Conservation (phyloP, 2,329 filamentous ascomycete species). For the Kalaharituber pfeilii region DNA sequence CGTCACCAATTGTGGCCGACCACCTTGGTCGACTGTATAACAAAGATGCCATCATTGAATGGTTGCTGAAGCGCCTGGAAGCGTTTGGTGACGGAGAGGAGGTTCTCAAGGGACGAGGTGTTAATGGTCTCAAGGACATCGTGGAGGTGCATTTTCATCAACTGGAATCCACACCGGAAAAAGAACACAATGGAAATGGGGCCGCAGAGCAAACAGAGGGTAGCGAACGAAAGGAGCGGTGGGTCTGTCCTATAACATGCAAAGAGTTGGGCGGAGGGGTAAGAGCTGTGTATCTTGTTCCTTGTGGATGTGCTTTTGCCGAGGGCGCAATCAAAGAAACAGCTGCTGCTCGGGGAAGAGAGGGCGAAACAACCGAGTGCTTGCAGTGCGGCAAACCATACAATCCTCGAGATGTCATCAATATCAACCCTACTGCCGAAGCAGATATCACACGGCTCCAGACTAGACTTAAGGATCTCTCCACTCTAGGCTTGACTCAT, state of each 20-base stretch:
- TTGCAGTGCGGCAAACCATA: conserved; percentile 63
- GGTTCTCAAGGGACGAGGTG: conserved; percentile 38
- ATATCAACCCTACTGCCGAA: conserved; percentile 56
- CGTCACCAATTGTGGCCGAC: conserved; percentile 66
- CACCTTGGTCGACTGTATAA: conserved; percentile 75
- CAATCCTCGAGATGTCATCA: conserved; percentile 56
- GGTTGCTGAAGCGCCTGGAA: conserved; percentile 40
- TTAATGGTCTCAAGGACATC: conserved; percentile 70
- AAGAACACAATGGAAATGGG: conserved; percentile 26
- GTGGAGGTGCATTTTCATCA: conserved; percentile 63
- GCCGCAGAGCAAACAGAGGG: conserved; percentile 27
- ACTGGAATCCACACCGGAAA: conserved; percentile 13
- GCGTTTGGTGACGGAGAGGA: conserved; percentile 44
- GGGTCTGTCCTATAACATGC: conserved; percentile 72
- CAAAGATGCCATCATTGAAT: conserved; percentile 72
- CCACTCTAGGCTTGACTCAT: conserved; percentile 58
- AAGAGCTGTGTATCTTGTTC: conserved; percentile 75
- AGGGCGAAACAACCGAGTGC: conserved; percentile 29
- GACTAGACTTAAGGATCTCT: conserved; percentile 49
- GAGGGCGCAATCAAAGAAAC: conserved; percentile 72
- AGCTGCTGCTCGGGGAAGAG: conserved; percentile 37
- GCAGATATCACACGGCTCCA: conserved; percentile 52
- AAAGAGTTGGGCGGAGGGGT: conserved; percentile 66
- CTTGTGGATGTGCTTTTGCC: conserved; percentile 87
- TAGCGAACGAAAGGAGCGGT: conserved; percentile 36